Evolutionary conservation across 352 stramenopile genomes (phyloP), one percentile per base, ranked within the genome.

Genomic region (Phytophthora rubi): DNA sequence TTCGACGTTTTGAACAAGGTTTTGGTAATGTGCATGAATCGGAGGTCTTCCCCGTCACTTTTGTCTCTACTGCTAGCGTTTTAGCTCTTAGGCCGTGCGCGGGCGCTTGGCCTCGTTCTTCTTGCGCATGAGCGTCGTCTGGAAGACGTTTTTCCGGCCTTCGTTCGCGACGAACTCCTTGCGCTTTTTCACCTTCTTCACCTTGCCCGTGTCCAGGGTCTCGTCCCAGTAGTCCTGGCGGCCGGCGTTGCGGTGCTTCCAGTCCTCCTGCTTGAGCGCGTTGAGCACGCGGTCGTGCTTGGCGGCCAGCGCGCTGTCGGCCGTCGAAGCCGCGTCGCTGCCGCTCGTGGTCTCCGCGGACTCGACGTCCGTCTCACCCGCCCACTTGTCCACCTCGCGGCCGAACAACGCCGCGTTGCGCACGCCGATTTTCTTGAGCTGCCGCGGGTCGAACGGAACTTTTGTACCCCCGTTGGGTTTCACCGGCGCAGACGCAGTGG

Each of bases 121-220:
- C 71, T 92, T 91, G 42, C 75, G 73, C 54, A 89, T 71, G 26
- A 92, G 65, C 52, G 80, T 74, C 1, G 64, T 72, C 62, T 93
- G 86, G 70, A 95, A 95, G 32, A 71, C 77, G 70, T 95, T 95
- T 16, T 75, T 66, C 45, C 66, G 72, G 52, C 88, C 88, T 82
- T 95, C 76, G 62, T 95, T 95, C 7, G 85, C 30, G 15, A 92
- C 74, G 62, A 95, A 95, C 53, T 90, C 85, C 55, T 92, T 94
- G 57, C 85, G 83, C 69, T 93, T 92, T 75, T 92, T 92, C 55
- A 94, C 70, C 74, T 94, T 95, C 63, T 94, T 94, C 8, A 88
- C 57, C 56, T 95, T 91, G 39, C 88, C 88, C 8, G 60, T 55
- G 62, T 95, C 88, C 2, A 95, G 75, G 18, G 82, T 82, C 44